Evolutionary conservation across 768 basidiomycete species (phyloP).

Genomic region (Tephrocybe sp.): DNA sequence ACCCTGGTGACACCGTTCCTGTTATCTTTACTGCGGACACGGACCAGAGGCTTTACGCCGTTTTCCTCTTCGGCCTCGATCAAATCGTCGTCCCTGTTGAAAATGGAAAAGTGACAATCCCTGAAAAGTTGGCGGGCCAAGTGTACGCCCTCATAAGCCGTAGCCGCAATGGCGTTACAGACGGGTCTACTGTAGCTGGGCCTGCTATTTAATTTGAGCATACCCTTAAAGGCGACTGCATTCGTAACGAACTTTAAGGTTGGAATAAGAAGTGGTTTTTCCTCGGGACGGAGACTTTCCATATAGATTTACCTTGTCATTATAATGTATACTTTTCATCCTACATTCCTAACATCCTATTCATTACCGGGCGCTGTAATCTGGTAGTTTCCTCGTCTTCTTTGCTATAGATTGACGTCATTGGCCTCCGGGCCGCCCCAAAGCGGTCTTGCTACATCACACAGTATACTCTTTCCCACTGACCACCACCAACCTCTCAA

Average conservation of each 20-base stretch:
- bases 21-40: background rate
- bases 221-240: conserved; percentile 3
- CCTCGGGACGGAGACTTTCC: too few species aligned
- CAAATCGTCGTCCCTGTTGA: conserved; percentile 9
- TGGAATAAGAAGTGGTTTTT: too few species aligned
- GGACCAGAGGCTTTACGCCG: conserved; percentile 1
- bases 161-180: conserved; percentile 8
- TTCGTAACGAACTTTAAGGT: too few species aligned
- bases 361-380: too few species aligned
- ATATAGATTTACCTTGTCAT: too few species aligned
- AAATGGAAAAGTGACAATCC: conserved; percentile 10
- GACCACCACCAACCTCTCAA: conserved; percentile 18
- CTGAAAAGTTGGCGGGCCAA: conserved; percentile 8
- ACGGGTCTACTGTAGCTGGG: conserved; percentile 13
- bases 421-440: conserved; percentile 5
- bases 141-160: conserved; percentile 12
- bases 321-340: too few species aligned
- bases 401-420: background rate
- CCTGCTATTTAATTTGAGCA: conserved; percentile 14
- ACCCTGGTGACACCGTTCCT: conserved; percentile 9
- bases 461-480: conserved; percentile 6
- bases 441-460: background rate
- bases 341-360: too few species aligned
- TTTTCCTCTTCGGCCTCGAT: conserved; percentile 11
- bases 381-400: too few species aligned